Evolutionary conservation across 768 basidiomycete species (phyloP), one percentile per base, ranked within the genome.

Genomic region (Melanogaster broomeanus): DNA sequence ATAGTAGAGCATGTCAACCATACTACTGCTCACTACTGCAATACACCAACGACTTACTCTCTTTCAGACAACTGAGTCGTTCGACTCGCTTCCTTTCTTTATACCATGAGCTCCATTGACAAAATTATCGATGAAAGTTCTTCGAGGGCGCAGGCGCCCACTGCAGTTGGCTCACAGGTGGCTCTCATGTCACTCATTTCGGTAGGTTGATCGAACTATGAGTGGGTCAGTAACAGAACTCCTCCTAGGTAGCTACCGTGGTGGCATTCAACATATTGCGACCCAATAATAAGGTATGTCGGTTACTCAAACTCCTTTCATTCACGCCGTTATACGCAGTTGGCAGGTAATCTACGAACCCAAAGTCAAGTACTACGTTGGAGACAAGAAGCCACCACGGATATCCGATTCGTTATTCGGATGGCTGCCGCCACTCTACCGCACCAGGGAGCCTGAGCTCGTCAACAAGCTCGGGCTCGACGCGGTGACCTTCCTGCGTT

Each of bases 401-500:
- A 90, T 96, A 67, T 85, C 85, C 34, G 85, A 89, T 67, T 85
- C 88, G 2, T 67, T 96, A 41, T 81, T 93, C 42, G 90, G 92
- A 56, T 99, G 96, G 96, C 74, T 98, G 1, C 85, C 87, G 8
- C 94, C 94, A 1, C 81, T 98, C 35, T 62, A 92, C 31, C 81
- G 84, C 55, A 85, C 88, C 22, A 87, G 87, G 62, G 94, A 98
- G 65, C 85, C 90, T n/a, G 89, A 93, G 55, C 82, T 97, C 30
- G 75, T 96, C 25, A 85, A 90, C 59, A 90, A 89, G 67, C 75
- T 91, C 68, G 96, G 96, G 24, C 83, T 97, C 10, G 97, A 99
- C 63, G 96, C 95, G 0, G 91, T 94, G 42, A 81, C 88, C 21
- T 99, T 88, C 69, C 81, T 99, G 21, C 88, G 96, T 24, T 98